Base-by-base conservation (phyloP, 495 filamentous ascomycete genomes). In the Collariella sp. region DNA sequence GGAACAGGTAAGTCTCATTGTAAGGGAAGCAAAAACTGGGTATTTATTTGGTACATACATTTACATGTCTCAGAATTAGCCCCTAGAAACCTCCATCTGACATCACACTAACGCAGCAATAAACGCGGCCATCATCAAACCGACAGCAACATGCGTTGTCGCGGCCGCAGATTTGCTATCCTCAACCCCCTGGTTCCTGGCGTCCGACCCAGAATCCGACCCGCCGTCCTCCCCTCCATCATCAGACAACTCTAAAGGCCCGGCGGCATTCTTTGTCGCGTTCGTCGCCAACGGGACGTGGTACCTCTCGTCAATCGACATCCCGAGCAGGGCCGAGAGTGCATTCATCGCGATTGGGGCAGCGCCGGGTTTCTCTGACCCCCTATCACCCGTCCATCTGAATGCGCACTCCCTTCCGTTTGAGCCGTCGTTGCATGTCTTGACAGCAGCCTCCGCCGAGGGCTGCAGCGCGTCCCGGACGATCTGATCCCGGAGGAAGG, bases 381-480 rank as follows among this genome's bases (percentile, higher is more conserved):
- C 13, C 45, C 29, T 2, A 18, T 16, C n/a, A n/a, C 16, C 33
- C 20, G 33, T 2, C 61, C 63, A 66, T 44, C 74, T 52, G 38
- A 86, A 72, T 0, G 85, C 86, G 59, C 88, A 94, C 15, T 63
- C 70, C 5, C 70, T 69, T 0, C 77, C 72, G 23, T 76, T 68
- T 0, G 61, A 50, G 1, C 79, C 80, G 7, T 85, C 86, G 1
- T 76, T 80, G 59, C 87, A 91, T 38, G 82, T 77, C 36, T 72
- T 71, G 11, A 84, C 83, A 2, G 86, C 88, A 3, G 83, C 86
- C 44, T 70, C 56, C 0, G 83, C 83, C 12, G 84, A 86, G 1
- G 79, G 75, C 5, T 70, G 72, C 10, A 91, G 70, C 40, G 78
- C 72, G 0, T 78, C 75, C 62, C 87, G 76, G 47, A 91, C 74